Base-by-base conservation (phyloP, 495 filamentous ascomycete species). In the Umbilicaria muhlenbergii region DNA sequence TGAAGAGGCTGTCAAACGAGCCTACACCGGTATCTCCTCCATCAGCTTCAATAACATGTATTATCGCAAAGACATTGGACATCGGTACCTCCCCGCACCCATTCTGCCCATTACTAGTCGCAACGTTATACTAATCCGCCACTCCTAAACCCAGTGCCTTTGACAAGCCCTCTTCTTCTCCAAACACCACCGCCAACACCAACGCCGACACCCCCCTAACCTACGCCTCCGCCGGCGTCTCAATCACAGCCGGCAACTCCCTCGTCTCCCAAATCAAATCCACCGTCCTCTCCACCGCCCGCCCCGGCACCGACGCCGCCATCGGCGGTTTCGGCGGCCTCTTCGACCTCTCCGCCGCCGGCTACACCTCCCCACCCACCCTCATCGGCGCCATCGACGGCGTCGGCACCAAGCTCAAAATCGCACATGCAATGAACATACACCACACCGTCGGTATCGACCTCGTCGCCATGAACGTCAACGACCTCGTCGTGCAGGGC, bases 391-490 rank as follows among this genome's bases (percentile, higher is more conserved):
- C 83, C 35, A 95, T 94, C 48, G 92, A 98, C 59, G 91, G 91
- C 42, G 84, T 98, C 14, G 91, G 91, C 34, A 98, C 91, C 24
- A 96, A 96, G 66, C 78, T 95, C 48, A 89, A 87, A 66, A 83
- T 96, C 51, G 92, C 91, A 7, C 86, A 91, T 55, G 74, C 77
- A 4, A 80, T 89, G 54, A 70, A 76, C 41, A 84, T 94, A 64
- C 88, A 94, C 64, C 77, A 84, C 61, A 93, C 86, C 5, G 86
- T 96, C 11, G 89, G 85, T 49, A 85, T 96, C 53, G 91, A 98
- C 58, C 73, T 98, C 11, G 92, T 96, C 2, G 91, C 91, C 49
- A 96, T 96, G 92, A 93, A 92, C 59, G 91, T 94, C 56, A 96
- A 98, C 62, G 91, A 96, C 62, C 71, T 96, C 0, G 78, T 96